phyloP scores from a whole-genome alignment of 257 asterid species.

The Solanum tarijense region DNA sequence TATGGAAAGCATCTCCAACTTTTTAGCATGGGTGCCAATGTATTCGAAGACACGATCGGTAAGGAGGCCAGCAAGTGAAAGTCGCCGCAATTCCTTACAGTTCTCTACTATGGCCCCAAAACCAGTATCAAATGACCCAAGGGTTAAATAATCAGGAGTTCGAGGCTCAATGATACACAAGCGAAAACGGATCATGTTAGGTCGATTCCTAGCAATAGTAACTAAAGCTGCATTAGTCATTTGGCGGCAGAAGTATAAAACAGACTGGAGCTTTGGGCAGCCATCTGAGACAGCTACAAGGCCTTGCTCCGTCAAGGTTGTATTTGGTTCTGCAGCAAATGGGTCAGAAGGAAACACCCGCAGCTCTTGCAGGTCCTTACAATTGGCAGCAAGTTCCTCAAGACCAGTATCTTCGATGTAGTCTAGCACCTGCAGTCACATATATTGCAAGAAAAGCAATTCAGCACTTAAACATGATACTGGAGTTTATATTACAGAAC shows the following conservation, averaged over 20 bases:
- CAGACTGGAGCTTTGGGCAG: conserved; percentile 85
- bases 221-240: conserved; percentile 89
- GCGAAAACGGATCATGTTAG: conserved; percentile 66
- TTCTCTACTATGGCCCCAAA: conserved; percentile 87
- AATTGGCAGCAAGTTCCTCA: conserved; percentile 57
- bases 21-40: conserved; percentile 79
- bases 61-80: conserved; percentile 80
- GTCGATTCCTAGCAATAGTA: conserved; percentile 65
- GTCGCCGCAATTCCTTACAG: conserved; percentile 75
- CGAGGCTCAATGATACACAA: conserved; percentile 79
- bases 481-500: background rate
- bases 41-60: conserved; percentile 66
- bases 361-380: conserved; percentile 81
- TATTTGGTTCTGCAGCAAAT: conserved; percentile 66
- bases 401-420: conserved; percentile 86
- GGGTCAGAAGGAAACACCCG: conserved; percentile 98
- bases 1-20: conserved; percentile 87
- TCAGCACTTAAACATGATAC: background rate
- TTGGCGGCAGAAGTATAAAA: conserved; percentile 89
- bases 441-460: background rate
- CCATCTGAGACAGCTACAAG: conserved; percentile 86
- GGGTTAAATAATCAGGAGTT: conserved; percentile 67
- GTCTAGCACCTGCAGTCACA: conserved; percentile 64
- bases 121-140: conserved; percentile 71
- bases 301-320: conserved; percentile 75